Conservation (phyloP, 495 filamentous ascomycete species). For the Trichoderma asperelloides region DNA sequence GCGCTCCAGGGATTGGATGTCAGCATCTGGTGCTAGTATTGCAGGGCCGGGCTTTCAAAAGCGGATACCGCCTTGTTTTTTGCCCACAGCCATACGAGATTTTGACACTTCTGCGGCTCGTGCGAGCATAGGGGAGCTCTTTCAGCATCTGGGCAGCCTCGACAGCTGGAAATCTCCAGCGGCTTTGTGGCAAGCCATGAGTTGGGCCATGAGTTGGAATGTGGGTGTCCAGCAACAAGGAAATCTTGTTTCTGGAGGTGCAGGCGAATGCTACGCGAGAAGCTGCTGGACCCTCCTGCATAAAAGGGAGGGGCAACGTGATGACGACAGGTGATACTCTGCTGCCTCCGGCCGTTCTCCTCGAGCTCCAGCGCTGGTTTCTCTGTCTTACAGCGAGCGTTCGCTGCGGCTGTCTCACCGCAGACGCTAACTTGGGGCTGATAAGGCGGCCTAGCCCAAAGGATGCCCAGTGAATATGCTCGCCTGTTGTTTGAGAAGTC, state of each 20-base stretch:
- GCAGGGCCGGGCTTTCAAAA: background rate
- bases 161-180: background rate
- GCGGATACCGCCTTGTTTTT: conserved; percentile 2
- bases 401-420: conserved; percentile 1
- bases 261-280: background rate
- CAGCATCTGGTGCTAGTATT: conserved; percentile 4
- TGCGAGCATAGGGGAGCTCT: background rate
- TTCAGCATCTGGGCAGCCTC: background rate
- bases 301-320: conserved; percentile 5
- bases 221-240: background rate
- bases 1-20: background rate
- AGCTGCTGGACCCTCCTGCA: conserved; percentile 1
- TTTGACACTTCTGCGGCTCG: background rate
- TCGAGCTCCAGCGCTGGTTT: background rate
- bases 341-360: background rate
- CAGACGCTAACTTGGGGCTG: conserved; percentile 1
- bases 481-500: background rate
- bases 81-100: conserved; percentile 1
- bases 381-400: background rate
- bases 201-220: background rate
- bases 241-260: background rate
- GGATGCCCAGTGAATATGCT: background rate
- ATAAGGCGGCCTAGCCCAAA: background rate
- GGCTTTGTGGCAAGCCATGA: background rate
- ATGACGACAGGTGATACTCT: conserved; percentile 2